phyloP scores from a whole-genome alignment of 305 asterid genomes.

The Caryopteris hybrid region DNA sequence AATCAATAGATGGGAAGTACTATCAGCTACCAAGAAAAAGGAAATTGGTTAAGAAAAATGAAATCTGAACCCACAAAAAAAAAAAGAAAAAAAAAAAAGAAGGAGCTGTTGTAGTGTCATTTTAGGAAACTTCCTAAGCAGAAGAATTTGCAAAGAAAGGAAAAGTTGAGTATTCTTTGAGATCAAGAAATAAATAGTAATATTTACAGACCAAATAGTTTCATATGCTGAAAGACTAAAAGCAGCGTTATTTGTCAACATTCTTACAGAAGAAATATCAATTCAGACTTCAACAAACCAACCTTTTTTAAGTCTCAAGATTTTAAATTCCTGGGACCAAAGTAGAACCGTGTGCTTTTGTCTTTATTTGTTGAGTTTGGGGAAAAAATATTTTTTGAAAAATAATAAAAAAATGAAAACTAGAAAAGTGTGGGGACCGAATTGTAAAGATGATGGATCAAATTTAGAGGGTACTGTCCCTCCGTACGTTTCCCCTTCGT shows the following conservation, averaged over 20 bases:
- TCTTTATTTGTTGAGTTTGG: neutral
- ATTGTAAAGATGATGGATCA: too few species aligned
- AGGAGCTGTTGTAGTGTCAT: neutral
- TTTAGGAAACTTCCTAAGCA: neutral
- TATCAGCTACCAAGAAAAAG: too few species aligned
- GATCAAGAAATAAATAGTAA: neutral
- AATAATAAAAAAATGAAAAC: too few species aligned
- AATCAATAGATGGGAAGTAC: too few species aligned
- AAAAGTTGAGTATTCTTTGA: neutral
- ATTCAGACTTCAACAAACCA: constrained; percentile 11
- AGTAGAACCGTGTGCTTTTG: neutral
- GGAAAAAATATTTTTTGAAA: too few species aligned
- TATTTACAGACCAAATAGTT: too few species aligned
- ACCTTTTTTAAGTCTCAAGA: neutral
- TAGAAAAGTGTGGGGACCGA: too few species aligned
- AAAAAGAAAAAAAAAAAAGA: neutral
- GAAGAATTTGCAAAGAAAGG: neutral
- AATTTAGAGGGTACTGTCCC: too few species aligned
- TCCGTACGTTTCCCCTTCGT: too few species aligned
- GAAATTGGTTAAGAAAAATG: too few species aligned
- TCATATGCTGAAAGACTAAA: too few species aligned
- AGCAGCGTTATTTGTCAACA: constrained; percentile 26
- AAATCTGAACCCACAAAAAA: too few species aligned
- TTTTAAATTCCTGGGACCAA: constrained; percentile 5
- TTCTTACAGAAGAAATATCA: constrained; percentile 12